These are phyloP conservation scores for Globisporangium okanoganense DNA, from an alignment of 352 stramenopile genomes.

Conservation along the genomic window DNA sequence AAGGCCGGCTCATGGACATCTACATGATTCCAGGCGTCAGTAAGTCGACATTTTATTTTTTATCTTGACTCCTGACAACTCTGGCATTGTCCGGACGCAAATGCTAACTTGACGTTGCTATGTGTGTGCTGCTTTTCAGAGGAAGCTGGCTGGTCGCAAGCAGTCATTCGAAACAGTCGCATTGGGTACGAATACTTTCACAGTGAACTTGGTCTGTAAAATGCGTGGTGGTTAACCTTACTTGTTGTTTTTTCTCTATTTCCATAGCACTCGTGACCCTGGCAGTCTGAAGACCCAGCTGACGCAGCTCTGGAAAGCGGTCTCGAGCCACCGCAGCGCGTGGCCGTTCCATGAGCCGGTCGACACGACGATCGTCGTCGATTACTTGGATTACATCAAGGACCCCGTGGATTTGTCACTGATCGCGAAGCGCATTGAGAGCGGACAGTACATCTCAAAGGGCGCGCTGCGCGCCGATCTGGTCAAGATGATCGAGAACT, in stretches of 20 bases:
- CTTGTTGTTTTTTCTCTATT: background rate
- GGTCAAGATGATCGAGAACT: conserved; percentile 97
- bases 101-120: conserved; percentile 1
- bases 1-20: conserved; percentile 82
- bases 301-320: conserved; percentile 82
- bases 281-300: conserved; percentile 86
- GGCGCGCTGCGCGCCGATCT: conserved; percentile 92
- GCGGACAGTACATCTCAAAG: conserved; percentile 88
- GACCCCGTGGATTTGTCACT: conserved; percentile 91
- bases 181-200: conserved; percentile 49
- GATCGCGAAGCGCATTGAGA: conserved; percentile 82
- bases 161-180: conserved; percentile 81
- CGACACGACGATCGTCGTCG: conserved; percentile 91
- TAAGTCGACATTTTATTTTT: conserved; percentile 34
- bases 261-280: conserved; percentile 60
- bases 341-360: conserved; percentile 99
- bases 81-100: background rate
- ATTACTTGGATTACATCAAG: conserved; percentile 97
- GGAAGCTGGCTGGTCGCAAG: conserved; percentile 83
- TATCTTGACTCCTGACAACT: background rate
- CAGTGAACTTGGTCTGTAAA: background rate
- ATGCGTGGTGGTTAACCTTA: conserved; percentile 6
- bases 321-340: conserved; percentile 93
- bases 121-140: conserved; percentile 31
- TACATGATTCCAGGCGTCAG: conserved; percentile 85